These are phyloP conservation scores for Heliophila coronopifolia DNA, from an alignment of 441 rosid species.

Conservation along the genomic window DNA sequence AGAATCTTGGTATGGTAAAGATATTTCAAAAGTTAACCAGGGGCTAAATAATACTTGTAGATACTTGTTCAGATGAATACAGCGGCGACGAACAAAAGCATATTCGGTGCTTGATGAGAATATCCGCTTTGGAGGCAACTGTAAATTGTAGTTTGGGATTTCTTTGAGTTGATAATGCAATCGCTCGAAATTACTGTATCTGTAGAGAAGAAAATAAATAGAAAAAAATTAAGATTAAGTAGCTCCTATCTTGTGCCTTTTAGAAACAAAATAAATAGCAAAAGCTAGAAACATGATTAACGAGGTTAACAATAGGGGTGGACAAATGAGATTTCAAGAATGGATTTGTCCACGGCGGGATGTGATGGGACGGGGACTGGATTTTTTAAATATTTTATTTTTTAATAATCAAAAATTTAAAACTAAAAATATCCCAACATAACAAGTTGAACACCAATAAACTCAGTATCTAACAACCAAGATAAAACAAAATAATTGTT, in stretches of 20 bases:
- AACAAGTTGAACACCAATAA: no score
- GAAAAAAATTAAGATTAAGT: constrained; percentile 9
- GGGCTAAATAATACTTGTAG: constrained; percentile 52
- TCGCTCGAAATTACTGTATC: constrained; percentile 94
- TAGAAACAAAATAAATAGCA: constrained; percentile 5
- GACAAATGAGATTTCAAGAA: no score
- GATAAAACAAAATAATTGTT: no score
- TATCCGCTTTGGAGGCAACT: constrained; percentile 96
- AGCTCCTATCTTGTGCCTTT: background rate
- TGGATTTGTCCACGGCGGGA: no score
- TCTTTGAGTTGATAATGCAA: constrained; percentile 90
- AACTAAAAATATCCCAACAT: no score
- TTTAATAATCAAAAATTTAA: no score
- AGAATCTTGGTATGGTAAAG: constrained; percentile 13
- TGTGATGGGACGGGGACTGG: no score
- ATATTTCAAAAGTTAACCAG: background rate
- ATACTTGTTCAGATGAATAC: constrained; percentile 92
- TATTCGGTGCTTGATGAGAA: constrained; percentile 99
- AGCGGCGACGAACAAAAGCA: constrained; percentile 94
- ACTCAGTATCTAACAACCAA: no score
- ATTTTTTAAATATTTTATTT: no score
- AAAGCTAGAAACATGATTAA: constrained; percentile 16
- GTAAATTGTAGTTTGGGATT: constrained; percentile 89
- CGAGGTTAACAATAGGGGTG: no score
- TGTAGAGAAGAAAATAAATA: constrained; percentile 34